Conservation (phyloP, 2,329 filamentous ascomycete species). For the Emergomyces africanus region DNA sequence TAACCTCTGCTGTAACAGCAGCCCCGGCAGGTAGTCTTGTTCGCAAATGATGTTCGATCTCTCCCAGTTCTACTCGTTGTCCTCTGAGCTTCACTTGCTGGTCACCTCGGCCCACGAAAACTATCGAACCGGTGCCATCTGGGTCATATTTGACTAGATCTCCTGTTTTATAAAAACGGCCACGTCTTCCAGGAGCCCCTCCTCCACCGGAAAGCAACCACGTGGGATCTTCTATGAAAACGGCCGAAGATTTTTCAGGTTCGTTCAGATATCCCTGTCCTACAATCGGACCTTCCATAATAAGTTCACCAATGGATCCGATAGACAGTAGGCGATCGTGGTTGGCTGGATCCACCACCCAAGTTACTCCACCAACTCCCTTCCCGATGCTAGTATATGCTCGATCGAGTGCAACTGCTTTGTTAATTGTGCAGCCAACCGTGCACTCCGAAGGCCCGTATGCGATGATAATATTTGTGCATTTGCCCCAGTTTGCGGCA, state of each 20-base stretch:
- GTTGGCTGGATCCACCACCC: constrained; percentile 28
- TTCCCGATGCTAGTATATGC: constrained; percentile 28
- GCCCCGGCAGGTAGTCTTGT: constrained; percentile 27
- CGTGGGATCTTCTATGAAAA: constrained; percentile 40
- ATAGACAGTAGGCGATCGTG: constrained; percentile 35
- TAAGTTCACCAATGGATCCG: constrained; percentile 45
- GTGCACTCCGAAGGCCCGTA: constrained; percentile 34
- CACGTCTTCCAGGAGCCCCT: constrained; percentile 3
- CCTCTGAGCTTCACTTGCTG: constrained; percentile 24
- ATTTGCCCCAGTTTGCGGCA: constrained; percentile 29
- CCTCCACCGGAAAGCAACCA: constrained; percentile 8
- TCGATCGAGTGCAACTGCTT: constrained; percentile 20
- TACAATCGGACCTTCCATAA: constrained; percentile 45
- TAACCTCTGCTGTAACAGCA: constrained; percentile 38
- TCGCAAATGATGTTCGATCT: constrained; percentile 20
- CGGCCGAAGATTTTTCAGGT: constrained; percentile 36
- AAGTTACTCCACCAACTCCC: constrained; percentile 24
- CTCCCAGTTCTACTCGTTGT: constrained; percentile 24
- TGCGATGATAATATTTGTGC: constrained; percentile 33
- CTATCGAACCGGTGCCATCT: constrained; percentile 19
- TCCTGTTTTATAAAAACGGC: constrained; percentile 24
- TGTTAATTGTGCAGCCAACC: constrained; percentile 28
- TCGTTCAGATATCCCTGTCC: constrained; percentile 23
- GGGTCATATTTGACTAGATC: constrained; percentile 22
- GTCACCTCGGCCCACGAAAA: constrained; percentile 23